Percentiles rank a stretch among this genome's conserved stretches.
phyloP scores from a whole-genome alignment of 2,329 filamentous ascomycete genomes.

The Albifimbria verrucaria region DNA sequence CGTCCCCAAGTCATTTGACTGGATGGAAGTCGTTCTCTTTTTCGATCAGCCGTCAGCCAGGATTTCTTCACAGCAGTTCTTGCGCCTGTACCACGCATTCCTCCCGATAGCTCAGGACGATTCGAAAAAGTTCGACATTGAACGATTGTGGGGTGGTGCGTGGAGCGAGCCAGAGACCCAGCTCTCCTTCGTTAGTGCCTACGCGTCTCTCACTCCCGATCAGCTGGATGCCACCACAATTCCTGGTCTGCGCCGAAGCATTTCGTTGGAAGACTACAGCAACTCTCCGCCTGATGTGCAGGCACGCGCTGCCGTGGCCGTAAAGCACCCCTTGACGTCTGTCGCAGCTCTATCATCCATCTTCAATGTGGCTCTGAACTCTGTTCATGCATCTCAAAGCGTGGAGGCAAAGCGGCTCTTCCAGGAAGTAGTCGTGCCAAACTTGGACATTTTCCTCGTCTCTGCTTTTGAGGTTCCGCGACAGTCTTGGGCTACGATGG shows the following conservation, averaged over 20 bases:
- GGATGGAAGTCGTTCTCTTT: conserved; percentile 69
- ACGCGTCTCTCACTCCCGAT: conserved; percentile 69
- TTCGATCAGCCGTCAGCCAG: conserved; percentile 79
- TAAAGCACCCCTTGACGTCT: conserved; percentile 84
- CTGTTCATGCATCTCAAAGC: conserved; percentile 58
- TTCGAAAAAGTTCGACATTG: conserved; percentile 66
- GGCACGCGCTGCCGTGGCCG: conserved; percentile 57
- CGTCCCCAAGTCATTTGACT: conserved; percentile 61
- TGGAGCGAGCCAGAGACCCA: conserved; percentile 89
- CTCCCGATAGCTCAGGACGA: conserved; percentile 64
- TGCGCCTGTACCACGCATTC: conserved; percentile 76
- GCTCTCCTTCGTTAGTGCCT: conserved; percentile 88
- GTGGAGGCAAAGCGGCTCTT: conserved; percentile 63
- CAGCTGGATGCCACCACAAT: conserved; percentile 83
- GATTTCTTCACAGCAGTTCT: conserved; percentile 75
- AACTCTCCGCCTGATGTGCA: conserved; percentile 46
- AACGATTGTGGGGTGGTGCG: conserved; percentile 82
- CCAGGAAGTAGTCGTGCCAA: conserved; percentile 65
- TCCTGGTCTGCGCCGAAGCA: conserved; percentile 74
- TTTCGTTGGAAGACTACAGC: conserved; percentile 58
- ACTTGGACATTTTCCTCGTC: conserved; percentile 75
- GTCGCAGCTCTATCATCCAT: conserved; percentile 74
- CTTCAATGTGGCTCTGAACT: conserved; percentile 62
- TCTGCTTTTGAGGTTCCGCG: conserved; percentile 75
- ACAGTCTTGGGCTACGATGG: conserved; percentile 68